Conservation (phyloP, 768 basidiomycete genomes). For the Boletus pseudo-olivaceus region DNA sequence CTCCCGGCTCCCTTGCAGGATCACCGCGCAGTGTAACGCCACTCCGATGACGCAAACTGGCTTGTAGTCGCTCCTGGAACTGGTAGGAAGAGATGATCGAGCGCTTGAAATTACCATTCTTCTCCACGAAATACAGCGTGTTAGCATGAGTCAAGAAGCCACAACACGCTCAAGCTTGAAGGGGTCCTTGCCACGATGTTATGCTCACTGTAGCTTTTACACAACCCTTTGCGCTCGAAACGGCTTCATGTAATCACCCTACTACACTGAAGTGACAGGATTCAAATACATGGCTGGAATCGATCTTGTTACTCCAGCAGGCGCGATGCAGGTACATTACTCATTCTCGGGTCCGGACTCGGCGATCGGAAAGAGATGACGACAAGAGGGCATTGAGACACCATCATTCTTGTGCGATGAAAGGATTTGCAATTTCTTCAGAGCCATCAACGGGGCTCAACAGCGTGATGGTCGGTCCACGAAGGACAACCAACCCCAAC, state of each 20-base stretch:
- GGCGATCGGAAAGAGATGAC: neutral
- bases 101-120: neutral
- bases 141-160: neutral
- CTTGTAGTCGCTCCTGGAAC: neutral
- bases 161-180: neutral
- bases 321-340: neutral
- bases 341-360: neutral
- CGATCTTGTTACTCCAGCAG: neutral
- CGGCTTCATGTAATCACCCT: slow-evolving; percentile 15
- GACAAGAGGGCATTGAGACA: no score
- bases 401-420: slow-evolving; percentile 61
- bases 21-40: slow-evolving; percentile 23
- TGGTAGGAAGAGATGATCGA: neutral
- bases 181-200: neutral
- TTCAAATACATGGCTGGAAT: slow-evolving; percentile 2
- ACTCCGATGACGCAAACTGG: slow-evolving; percentile 17
- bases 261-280: slow-evolving; percentile 14
- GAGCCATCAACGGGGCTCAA: slow-evolving; percentile 94
- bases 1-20: slow-evolving; percentile 12
- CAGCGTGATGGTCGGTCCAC: slow-evolving; percentile 92
- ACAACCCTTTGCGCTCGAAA: slow-evolving; percentile 9
- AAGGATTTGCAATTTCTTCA: slow-evolving; percentile 92
- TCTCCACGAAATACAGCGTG: neutral
- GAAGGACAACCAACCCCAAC: slow-evolving; percentile 84
- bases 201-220: slow-evolving; percentile 13